Percentiles rank a stretch among this genome's conserved stretches.
Evolutionary conservation across 805 yeast genomes (phyloP).

Genomic region (Tetrapisispora fleetii): DNA sequence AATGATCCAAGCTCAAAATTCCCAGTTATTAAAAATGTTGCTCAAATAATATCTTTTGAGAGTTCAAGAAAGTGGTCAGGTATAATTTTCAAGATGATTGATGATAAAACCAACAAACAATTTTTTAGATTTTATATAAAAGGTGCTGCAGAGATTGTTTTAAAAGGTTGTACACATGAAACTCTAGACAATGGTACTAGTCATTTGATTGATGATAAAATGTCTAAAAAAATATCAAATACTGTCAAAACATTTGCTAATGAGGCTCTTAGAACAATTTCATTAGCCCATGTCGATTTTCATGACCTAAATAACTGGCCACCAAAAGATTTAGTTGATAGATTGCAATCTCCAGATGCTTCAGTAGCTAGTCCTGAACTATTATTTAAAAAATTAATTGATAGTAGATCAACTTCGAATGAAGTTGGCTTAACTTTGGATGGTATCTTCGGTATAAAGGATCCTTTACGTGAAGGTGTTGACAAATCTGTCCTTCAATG

Average conservation of each 20-base stretch:
- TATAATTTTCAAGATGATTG: conserved; percentile 45
- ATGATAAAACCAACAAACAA: conserved; percentile 7
- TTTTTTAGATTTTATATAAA: conserved; percentile 57
- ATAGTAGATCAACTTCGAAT: conserved; percentile 2
- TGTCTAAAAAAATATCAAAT: conserved; percentile 30
- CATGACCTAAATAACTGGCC: conserved; percentile 49
- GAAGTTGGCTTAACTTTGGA: conserved; percentile 43
- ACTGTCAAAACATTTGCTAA: conserved; percentile 54
- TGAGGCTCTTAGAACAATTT: conserved; percentile 77
- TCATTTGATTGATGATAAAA: conserved; percentile 10
- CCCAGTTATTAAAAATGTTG: conserved; percentile 33
- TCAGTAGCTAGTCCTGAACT: conserved; percentile 34
- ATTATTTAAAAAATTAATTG: conserved; percentile 31
- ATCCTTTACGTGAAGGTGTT: conserved; percentile 87
- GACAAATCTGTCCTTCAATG: conserved; percentile 82
- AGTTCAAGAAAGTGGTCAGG: conserved; percentile 92
- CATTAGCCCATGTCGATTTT: conserved; percentile 75
- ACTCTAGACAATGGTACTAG: conserved; percentile 26
- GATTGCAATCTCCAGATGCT: conserved; percentile 24
- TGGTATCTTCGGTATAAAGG: conserved; percentile 84
- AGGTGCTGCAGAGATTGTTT: conserved; percentile 91
- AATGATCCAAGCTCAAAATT: conserved; percentile 20
- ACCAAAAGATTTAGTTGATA: conserved; percentile 38
- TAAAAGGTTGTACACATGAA: conserved; percentile 45
- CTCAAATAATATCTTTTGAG: conserved; percentile 81